phyloP scores from a whole-genome alignment of 2,329 filamentous ascomycete genomes.

The Pestalotiopsis sp. region DNA sequence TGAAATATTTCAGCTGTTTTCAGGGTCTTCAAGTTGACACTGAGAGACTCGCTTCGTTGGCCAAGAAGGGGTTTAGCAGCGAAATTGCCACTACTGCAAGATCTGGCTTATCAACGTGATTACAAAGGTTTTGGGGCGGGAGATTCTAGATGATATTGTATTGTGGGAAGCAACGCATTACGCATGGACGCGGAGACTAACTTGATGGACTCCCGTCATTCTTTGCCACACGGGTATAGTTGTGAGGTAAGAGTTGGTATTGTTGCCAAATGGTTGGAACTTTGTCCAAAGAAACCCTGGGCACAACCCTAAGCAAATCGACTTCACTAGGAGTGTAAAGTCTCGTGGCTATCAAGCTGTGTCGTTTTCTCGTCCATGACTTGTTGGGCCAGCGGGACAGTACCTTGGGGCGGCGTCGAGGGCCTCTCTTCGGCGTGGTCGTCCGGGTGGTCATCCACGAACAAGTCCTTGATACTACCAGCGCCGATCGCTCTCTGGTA shows the following conservation, averaged over 20 bases:
- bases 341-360: constrained; percentile 45
- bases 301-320: not conserved
- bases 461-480: constrained; percentile 55
- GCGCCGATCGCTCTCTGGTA: constrained; percentile 52
- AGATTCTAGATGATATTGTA: too few relatives aligned
- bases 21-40: not conserved
- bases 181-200: too few relatives aligned
- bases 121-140: not conserved
- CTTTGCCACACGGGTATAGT: not conserved
- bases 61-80: not conserved
- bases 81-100: not conserved
- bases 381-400: constrained; percentile 51
- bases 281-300: too few relatives aligned
- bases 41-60: not conserved
- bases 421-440: constrained; percentile 29
- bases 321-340: not conserved
- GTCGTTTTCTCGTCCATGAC: constrained; percentile 58
- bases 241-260: not conserved
- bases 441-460: constrained; percentile 37
- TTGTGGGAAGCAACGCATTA: too few relatives aligned
- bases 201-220: too few relatives aligned
- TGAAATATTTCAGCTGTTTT: not conserved
- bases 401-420: constrained; percentile 31
- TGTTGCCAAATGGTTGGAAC: not conserved
- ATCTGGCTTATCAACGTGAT: not conserved